A percentile compares a stretch with the other conserved stretches of the same genome.
Evolutionary conservation across 495 filamentous ascomycete genomes (phyloP).

Genomic region (Lentithecium fluviatile): DNA sequence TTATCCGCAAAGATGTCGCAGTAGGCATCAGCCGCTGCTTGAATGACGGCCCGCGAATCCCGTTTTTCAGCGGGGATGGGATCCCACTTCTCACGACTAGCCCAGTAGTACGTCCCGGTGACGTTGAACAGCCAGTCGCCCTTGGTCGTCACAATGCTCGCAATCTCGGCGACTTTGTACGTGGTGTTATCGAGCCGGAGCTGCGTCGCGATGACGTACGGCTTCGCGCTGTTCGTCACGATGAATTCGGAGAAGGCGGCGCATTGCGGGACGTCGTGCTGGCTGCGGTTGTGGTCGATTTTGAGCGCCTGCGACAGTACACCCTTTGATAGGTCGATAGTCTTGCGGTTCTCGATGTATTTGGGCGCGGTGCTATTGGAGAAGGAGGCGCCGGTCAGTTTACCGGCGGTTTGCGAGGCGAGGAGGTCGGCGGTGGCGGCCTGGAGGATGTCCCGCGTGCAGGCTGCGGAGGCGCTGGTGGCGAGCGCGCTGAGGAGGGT

Average conservation of each 20-base stretch:
- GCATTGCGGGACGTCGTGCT: conserved; percentile 51
- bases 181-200: conserved; percentile 44
- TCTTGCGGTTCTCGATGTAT: conserved; percentile 50
- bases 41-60: conserved; percentile 22
- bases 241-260: conserved; percentile 55
- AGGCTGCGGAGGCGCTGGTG: conserved; percentile 34
- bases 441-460: conserved; percentile 46
- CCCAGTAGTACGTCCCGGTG: conserved; percentile 26
- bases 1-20: conserved; percentile 33
- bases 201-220: conserved; percentile 53
- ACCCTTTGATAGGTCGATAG: conserved; percentile 41
- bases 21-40: conserved; percentile 35
- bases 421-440: conserved; percentile 46
- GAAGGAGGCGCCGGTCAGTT: conserved; percentile 1
- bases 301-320: conserved; percentile 47
- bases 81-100: conserved; percentile 19
- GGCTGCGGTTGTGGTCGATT: conserved; percentile 51
- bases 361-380: conserved; percentile 27
- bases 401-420: conserved; percentile 48
- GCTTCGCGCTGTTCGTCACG: conserved; percentile 45
- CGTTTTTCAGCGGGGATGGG: conserved; percentile 17
- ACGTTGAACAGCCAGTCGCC: conserved; percentile 35
- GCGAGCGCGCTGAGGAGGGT: conserved; percentile 1
- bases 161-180: conserved; percentile 20
- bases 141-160: conserved; percentile 23